Conservation (phyloP, 306 rosid genomes). For the Canavalia ensiformis region DNA sequence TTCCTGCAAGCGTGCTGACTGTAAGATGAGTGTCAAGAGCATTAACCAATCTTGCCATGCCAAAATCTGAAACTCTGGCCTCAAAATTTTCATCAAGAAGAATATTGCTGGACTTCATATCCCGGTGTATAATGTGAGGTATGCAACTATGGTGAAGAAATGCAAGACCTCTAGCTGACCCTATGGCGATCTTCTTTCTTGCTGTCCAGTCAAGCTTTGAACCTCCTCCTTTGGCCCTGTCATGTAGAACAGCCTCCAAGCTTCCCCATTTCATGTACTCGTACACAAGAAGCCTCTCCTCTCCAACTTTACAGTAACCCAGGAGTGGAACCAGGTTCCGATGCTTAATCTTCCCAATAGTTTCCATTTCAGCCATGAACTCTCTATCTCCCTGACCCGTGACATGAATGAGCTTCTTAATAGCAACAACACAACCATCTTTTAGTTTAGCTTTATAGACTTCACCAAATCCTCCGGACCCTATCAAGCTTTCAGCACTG, state of each 20-base stretch:
- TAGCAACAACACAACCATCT: conserved; percentile 79
- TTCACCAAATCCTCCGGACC: conserved; percentile 90
- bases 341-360: conserved; percentile 85
- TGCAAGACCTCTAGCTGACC: conserved; percentile 86
- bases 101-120: conserved; percentile 90
- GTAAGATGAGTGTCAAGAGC: conserved; percentile 88
- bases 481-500: conserved; percentile 76
- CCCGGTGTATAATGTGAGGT: conserved; percentile 88
- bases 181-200: conserved; percentile 77
- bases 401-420: conserved; percentile 82
- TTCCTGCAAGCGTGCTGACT: conserved; percentile 85
- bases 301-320: conserved; percentile 84
- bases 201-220: conserved; percentile 71
- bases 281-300: conserved; percentile 89
- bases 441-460: conserved; percentile 78
- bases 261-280: conserved; percentile 93
- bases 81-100: conserved; percentile 84
- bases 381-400: conserved; percentile 88
- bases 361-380: conserved; percentile 93
- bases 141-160: conserved; percentile 89
- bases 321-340: conserved; percentile 77
- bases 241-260: conserved; percentile 80
- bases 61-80: conserved; percentile 87
- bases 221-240: conserved; percentile 53
- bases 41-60: conserved; percentile 86